A percentile compares a stretch with the other conserved stretches of the same genome.
Conservation (phyloP, 176 grass and related monocot species). For the Melocanna baccifera region DNA sequence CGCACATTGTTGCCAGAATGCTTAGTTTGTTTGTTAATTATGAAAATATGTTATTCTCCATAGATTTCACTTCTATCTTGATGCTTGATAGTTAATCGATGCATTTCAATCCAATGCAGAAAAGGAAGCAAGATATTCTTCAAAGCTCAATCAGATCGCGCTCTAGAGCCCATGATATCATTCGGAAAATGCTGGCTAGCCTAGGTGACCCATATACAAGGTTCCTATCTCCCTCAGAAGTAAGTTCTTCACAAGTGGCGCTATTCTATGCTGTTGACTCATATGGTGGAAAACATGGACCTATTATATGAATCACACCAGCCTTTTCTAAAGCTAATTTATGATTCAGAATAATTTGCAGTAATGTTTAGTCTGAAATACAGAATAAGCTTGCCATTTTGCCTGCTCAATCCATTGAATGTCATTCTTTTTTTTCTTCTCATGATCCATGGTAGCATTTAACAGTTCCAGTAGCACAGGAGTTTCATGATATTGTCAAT, state of each 20-base stretch:
- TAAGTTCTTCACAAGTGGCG: conserved; percentile 37
- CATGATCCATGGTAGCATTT: background rate
- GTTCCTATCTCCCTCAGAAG: conserved; percentile 80
- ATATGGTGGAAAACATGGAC: background rate
- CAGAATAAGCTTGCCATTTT: background rate
- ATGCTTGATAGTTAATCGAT: conserved; percentile 3
- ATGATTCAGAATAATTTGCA: background rate
- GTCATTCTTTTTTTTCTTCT: background rate
- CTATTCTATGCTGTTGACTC: background rate
- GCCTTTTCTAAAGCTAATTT: background rate
- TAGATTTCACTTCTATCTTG: background rate
- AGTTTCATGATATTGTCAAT: background rate
- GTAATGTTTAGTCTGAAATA: background rate
- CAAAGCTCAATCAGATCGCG: conserved; percentile 70
- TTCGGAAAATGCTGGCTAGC: conserved; percentile 81
- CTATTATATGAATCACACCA: background rate
- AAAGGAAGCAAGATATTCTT: conserved; percentile 76
- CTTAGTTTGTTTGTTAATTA: background rate
- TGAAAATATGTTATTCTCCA: background rate
- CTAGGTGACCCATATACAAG: conserved; percentile 87
- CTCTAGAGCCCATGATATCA: conserved; percentile 76
- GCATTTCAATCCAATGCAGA: conserved; percentile 39
- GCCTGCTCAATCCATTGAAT: background rate
- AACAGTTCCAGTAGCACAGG: background rate
- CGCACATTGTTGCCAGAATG: background rate